phyloP scores from a whole-genome alignment of 495 filamentous ascomycete species.

The Pseudevernia furfuracea region DNA sequence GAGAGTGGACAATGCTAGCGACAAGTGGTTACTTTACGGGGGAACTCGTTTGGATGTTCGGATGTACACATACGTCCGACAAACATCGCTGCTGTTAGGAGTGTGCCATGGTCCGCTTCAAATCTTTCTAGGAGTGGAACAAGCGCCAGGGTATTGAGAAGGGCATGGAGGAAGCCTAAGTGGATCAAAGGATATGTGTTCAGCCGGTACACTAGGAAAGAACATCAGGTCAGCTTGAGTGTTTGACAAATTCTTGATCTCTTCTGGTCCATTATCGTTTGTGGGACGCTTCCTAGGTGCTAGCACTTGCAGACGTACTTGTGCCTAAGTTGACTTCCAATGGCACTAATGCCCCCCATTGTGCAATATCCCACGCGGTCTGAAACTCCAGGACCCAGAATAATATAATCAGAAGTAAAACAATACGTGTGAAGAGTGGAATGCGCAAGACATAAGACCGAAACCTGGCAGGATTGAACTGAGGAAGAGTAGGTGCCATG shows the following conservation, averaged over 20 bases:
- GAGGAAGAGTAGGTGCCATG: conserved; percentile 29
- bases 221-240: conserved; percentile 4
- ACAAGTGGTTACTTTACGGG: background rate
- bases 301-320: conserved; percentile 49
- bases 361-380: conserved; percentile 55
- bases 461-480: conserved; percentile 43
- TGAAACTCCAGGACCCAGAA: conserved; percentile 63
- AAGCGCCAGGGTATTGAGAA: conserved; percentile 72
- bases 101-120: conserved; percentile 88
- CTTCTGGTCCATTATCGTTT: background rate
- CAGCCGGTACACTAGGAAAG: conserved; percentile 68
- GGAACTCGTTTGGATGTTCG: background rate
- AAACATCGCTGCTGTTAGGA: conserved; percentile 74
- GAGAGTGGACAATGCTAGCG: conserved; percentile 71
- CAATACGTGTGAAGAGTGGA: conserved; percentile 78
- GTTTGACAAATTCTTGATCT: background rate
- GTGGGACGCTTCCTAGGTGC: background rate
- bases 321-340: conserved; percentile 60
- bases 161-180: conserved; percentile 63
- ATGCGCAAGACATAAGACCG: conserved; percentile 70
- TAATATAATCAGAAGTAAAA: conserved; percentile 56
- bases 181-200: conserved; percentile 93
- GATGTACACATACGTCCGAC: conserved; percentile 67
- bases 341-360: conserved; percentile 75
- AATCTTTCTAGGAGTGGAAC: conserved; percentile 84